A percentile compares a stretch with the other conserved stretches of the same genome.
Evolutionary conservation across 768 basidiomycete species (phyloP).

Genomic region (Termitomyces heimii): DNA sequence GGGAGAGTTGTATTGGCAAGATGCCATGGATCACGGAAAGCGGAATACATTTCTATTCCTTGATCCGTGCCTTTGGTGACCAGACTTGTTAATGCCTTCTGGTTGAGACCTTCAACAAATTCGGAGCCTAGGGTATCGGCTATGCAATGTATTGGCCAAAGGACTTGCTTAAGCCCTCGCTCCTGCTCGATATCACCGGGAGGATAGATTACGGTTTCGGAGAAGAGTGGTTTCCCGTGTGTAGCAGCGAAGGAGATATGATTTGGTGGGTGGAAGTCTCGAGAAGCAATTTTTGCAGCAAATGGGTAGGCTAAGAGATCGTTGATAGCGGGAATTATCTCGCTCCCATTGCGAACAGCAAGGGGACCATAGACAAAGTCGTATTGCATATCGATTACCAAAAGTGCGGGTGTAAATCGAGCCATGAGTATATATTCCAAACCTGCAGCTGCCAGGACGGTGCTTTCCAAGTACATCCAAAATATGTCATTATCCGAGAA

Average conservation of each 20-base stretch:
- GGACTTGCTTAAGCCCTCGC: slow-evolving; percentile 39
- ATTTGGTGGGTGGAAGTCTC: slow-evolving; percentile 50
- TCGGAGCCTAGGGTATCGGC: slow-evolving; percentile 52
- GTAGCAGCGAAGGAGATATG: slow-evolving; percentile 72
- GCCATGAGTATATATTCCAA: slow-evolving; percentile 5
- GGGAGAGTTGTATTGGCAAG: slow-evolving; percentile 43
- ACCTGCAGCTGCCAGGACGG: no score
- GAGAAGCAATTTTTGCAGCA: slow-evolving; percentile 43
- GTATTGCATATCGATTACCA: slow-evolving; percentile 78
- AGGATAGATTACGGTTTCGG: slow-evolving; percentile 35
- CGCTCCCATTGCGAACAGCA: slow-evolving; percentile 56
- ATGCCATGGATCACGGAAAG: slow-evolving; percentile 59
- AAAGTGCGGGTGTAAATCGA: slow-evolving; percentile 43
- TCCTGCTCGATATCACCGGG: slow-evolving; percentile 28
- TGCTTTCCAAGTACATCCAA: no score
- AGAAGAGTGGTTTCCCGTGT: slow-evolving; percentile 28
- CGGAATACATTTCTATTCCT: slow-evolving; percentile 76
- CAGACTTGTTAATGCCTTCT: slow-evolving; percentile 33
- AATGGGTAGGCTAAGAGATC: slow-evolving; percentile 55
- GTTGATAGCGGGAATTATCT: slow-evolving; percentile 52
- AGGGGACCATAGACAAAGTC: slow-evolving; percentile 78
- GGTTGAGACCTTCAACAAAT: slow-evolving; percentile 49
- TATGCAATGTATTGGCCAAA: slow-evolving; percentile 85
- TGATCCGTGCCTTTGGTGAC: slow-evolving; percentile 51
- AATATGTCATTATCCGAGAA: no score